These are phyloP conservation scores for Castanospermum australe DNA, from an alignment of 306 rosid species.

Conservation along the genomic window DNA sequence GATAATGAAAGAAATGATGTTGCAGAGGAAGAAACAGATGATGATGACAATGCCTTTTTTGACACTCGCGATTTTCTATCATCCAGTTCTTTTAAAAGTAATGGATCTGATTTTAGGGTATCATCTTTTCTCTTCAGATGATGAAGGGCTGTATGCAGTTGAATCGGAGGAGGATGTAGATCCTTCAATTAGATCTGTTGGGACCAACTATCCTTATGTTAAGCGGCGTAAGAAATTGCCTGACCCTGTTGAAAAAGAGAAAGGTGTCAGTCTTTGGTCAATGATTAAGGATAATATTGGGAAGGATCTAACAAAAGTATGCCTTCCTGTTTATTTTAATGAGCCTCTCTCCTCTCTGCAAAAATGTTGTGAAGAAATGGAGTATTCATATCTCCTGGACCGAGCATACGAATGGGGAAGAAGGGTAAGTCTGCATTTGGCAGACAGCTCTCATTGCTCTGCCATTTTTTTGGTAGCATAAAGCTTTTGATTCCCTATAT, in stretches of 20 bases:
- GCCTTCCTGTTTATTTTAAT: conserved; percentile 95
- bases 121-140: conserved; percentile 91
- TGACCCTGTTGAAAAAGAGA: conserved; percentile 90
- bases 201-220: conserved; percentile 58
- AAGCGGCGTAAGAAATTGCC: conserved; percentile 96
- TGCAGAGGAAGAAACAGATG: conserved; percentile 95
- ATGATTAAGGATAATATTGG: conserved; percentile 97
- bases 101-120: conserved; percentile 67
- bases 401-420: conserved; percentile 96
- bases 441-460: neutral
- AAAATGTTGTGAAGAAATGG: conserved; percentile 94
- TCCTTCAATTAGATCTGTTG: conserved; percentile 64
- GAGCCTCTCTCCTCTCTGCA: conserved; percentile 95
- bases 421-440: conserved; percentile 53
- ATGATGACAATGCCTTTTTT: conserved; percentile 81
- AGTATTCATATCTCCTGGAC: conserved; percentile 86
- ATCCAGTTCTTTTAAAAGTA: conserved; percentile 87
- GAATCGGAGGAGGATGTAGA: conserved; percentile 74
- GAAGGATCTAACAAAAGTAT: conserved; percentile 92
- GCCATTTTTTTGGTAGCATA: neutral
- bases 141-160: conserved; percentile 52
- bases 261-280: conserved; percentile 97
- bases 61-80: conserved; percentile 94
- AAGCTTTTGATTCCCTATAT: neutral
- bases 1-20: conserved; percentile 90